Base-by-base conservation (phyloP, 2,329 filamentous ascomycete species). In the Aureobasidium sp. region DNA sequence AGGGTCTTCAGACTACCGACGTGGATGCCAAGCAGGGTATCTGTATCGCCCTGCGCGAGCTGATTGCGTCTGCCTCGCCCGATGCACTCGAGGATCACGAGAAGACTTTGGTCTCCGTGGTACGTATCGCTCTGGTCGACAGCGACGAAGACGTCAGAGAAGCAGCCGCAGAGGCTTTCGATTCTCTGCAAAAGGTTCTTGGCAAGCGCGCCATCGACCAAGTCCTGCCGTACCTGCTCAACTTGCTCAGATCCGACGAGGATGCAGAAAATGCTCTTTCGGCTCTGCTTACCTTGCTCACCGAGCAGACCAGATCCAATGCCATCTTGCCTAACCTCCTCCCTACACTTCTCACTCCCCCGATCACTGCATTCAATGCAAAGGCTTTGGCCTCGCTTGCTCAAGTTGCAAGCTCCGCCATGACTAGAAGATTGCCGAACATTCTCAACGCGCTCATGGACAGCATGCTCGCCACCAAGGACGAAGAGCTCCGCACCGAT, bases 291-390 rank as follows among this genome's bases (percentile, higher is more conserved):
- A 99, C 94, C 0, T 83, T 99, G 25, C 87, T 99, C 65, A 97
- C 93, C 0, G 94, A 99, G 74, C 87, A 90, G 17, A 94, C 91
- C 8, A 85, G 94, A 66, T 96, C 93, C 25, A 99, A 97, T 74
- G 92, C 96, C 68, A 99, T 99, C 69, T 79, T 99, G 63, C 95
- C 94, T 22, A 97, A 96, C 74, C 87, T 99, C 62, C 91, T 99
- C 64, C 94, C 95, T 0, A 97, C 92, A 2, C 83, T 99, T 36
- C 89, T 95, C 63, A 88, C 89, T 9, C 87, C 91, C 60, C 94
- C 94, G 1, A 96, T 99, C 68, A 89, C 91, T 31, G 85, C 88
- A 0, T 99, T 99, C 82, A 97, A 99, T 71, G 94, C 95, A 64
- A 91, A 88, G 73, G 94, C 94, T 14, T 79, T 99, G 66, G 94